Evolutionary conservation across 106 monocot species (phyloP).

Genomic region (Cymbidium sinense): DNA sequence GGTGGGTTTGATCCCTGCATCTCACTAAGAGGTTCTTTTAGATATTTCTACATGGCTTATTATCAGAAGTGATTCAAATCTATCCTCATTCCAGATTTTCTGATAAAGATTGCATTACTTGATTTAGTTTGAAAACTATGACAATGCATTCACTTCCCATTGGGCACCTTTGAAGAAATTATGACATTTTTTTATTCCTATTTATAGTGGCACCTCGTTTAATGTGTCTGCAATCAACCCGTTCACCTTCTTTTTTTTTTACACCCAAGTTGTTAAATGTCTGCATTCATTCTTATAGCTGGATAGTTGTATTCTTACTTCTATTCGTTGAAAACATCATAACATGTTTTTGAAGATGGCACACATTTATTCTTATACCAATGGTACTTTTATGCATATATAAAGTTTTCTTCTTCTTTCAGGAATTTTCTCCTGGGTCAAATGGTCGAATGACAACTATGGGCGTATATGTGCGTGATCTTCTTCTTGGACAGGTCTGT

Average conservation of each 20-base stretch:
- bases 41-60: no score
- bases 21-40: no score
- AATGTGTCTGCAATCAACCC: background rate
- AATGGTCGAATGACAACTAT: constrained; percentile 77
- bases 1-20: no score
- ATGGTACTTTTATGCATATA: background rate
- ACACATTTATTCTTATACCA: background rate
- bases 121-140: background rate
- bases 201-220: no score
- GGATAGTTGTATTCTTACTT: background rate
- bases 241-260: background rate
- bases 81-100: background rate
- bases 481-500: constrained; percentile 88
- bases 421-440: constrained; percentile 90
- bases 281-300: background rate
- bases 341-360: background rate
- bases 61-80: no score
- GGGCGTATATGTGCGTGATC: constrained; percentile 91
- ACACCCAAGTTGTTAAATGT: background rate
- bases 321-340: background rate
- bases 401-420: constrained; percentile 7
- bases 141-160: background rate
- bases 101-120: background rate
- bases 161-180: no score
- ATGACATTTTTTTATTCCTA: no score